phyloP scores from a whole-genome alignment of 2,329 filamentous ascomycete species.

The Talaromyces sp. region DNA sequence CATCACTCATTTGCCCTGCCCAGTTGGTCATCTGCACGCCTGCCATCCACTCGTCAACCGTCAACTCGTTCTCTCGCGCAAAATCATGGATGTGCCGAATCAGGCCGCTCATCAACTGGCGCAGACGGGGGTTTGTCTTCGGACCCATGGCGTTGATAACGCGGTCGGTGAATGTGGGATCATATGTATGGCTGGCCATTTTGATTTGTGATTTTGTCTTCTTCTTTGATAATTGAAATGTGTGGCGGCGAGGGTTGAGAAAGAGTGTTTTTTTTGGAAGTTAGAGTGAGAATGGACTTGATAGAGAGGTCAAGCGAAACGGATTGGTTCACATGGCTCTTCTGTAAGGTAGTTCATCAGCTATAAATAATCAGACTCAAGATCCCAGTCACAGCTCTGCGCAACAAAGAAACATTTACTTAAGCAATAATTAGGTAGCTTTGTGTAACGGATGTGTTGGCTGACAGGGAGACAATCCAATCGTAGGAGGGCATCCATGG shows the following conservation, averaged over 20 bases:
- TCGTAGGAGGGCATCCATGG: too few relatives aligned
- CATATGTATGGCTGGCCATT: conserved; percentile 17
- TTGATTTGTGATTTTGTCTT: background rate
- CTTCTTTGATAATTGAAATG: too few relatives aligned
- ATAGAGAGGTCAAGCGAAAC: background rate
- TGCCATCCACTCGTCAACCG: conserved; percentile 55
- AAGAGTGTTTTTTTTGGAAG: background rate
- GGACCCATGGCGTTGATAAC: conserved; percentile 71
- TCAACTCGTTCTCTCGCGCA: conserved; percentile 54
- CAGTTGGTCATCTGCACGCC: conserved; percentile 56
- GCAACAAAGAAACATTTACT: background rate
- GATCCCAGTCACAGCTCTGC: background rate
- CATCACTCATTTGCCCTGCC: conserved; percentile 58
- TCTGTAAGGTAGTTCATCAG: background rate
- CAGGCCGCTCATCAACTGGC: conserved; percentile 53
- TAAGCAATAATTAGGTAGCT: background rate
- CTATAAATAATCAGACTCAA: background rate
- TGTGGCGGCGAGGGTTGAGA: background rate
- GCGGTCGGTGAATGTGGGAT: conserved; percentile 57
- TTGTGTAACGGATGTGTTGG: background rate
- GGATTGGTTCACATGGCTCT: background rate
- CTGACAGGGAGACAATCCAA: too few relatives aligned
- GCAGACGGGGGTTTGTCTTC: conserved; percentile 61
- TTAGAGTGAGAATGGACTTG: too few relatives aligned
- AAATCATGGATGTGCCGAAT: conserved; percentile 57